Base-by-base conservation (phyloP, 345 rosid genomes). In the Mangifera indica region DNA sequence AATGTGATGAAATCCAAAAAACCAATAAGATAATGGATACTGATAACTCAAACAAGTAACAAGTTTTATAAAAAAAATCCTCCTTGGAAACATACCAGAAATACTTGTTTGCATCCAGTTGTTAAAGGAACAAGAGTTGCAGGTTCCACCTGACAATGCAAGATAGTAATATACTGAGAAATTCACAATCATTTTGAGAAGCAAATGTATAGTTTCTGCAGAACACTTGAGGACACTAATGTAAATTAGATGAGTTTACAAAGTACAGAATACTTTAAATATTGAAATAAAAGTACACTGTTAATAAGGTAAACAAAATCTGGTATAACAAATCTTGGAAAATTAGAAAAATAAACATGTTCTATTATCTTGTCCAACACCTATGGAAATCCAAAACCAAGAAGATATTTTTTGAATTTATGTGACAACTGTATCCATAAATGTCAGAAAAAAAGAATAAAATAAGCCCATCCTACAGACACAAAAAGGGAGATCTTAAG, bases 61-160 rank as follows among this genome's bases (percentile, higher is more conserved):
- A 37, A 18, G 2, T 18, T 22, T 1, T 10, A 63, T 10, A 45
- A 40, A 29, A n/a, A 63, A 21, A 29, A 10, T 42, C 68, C 49
- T 26, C 48, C 44, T 15, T 32, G 25, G 48, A 60, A 60, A 59
- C 10, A 73, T 87, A 94, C 99, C 98, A 95, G 86, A 87, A 88
- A 92, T 25, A 92, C 99, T 88, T 95, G 99, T 80, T 91, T 95
- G 90, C 99, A 95, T 74, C 97, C 96, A 77, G 79, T 89, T 67
- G 92, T 81, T 83, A 95, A 74, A 67, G 99, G 99, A 74, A 92
- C 91, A 40, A 95, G 99, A 78, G 97, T 91, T 61, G 99, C 98
- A 20, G 99, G 90, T 85, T 95, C 99, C 69, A 95, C 90, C 99
- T 95, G 85, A 48, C 64, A 69, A 58, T 69, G 63, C 63, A 69